phyloP scores from a whole-genome alignment of 306 rosid genomes.

The Potentilla sterilis region DNA sequence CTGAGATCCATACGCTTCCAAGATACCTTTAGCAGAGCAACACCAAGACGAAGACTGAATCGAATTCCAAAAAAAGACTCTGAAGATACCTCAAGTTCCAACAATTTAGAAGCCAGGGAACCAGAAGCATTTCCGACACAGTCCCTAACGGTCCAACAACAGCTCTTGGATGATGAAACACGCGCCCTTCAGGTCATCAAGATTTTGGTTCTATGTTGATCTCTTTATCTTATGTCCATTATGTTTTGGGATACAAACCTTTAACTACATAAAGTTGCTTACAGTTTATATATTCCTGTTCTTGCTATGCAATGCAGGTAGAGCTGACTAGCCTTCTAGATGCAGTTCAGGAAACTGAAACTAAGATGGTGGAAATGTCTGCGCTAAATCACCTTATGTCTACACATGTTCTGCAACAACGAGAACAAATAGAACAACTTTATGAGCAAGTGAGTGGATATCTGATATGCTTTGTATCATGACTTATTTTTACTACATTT shows the following conservation, averaged over 20 bases:
- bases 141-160: conserved; percentile 75
- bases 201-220: not conserved
- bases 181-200: conserved; percentile 85
- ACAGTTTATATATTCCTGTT: conserved; percentile 10
- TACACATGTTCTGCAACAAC: conserved; percentile 92
- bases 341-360: conserved; percentile 87
- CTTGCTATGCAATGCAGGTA: conserved; percentile 56
- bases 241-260: conserved; percentile 1
- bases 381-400: conserved; percentile 93
- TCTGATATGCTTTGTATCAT: conserved; percentile 15
- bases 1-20: conserved; percentile 92
- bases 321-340: conserved; percentile 78
- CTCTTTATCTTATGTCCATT: not conserved
- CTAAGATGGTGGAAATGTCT: conserved; percentile 99
- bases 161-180: conserved; percentile 88
- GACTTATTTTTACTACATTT: not conserved
- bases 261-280: conserved; percentile 3
- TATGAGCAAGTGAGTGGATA: conserved; percentile 68
- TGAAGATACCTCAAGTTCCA: conserved; percentile 42
- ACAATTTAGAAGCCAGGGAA: conserved; percentile 46
- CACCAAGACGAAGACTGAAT: conserved; percentile 67
- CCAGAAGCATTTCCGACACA: conserved; percentile 53
- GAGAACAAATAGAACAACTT: conserved; percentile 85
- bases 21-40: conserved; percentile 76
- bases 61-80: conserved; percentile 40